Evolutionary conservation across 192 early-diverging fungal genomes (phyloP).

Genomic region (Geranomyces variabilis): DNA sequence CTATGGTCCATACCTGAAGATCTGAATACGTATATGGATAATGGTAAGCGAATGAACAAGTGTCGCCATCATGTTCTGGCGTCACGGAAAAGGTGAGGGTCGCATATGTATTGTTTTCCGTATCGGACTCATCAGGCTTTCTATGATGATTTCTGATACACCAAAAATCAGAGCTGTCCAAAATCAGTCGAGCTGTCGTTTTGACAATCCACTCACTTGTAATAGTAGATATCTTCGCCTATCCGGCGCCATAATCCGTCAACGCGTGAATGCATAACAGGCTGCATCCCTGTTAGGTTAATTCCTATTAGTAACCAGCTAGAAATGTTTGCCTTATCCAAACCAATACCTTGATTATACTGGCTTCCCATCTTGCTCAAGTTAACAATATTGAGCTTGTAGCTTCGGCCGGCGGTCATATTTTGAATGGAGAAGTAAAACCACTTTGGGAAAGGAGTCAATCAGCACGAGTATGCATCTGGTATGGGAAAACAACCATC

Average conservation of each 20-base stretch:
- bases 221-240: slow-evolving; percentile 53
- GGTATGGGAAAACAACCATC: too few relatives aligned
- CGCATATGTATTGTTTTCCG: slow-evolving; percentile 40
- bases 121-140: slow-evolving; percentile 33
- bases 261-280: slow-evolving; percentile 50
- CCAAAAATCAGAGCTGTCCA: not conserved
- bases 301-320: not conserved
- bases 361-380: slow-evolving; percentile 57
- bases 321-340: not conserved
- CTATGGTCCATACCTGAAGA: slow-evolving; percentile 29
- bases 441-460: slow-evolving; percentile 41
- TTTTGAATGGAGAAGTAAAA: slow-evolving; percentile 55
- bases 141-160: slow-evolving; percentile 46
- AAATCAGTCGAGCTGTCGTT: not conserved
- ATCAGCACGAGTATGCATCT: not conserved
- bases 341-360: slow-evolving; percentile 50
- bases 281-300: slow-evolving; percentile 53
- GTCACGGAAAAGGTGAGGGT: slow-evolving; percentile 48
- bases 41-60: slow-evolving; percentile 54
- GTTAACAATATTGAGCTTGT: slow-evolving; percentile 61
- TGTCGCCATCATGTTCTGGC: slow-evolving; percentile 37
- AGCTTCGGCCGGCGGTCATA: slow-evolving; percentile 36
- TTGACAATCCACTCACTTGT: slow-evolving; percentile 38
- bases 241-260: slow-evolving; percentile 48
- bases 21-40: slow-evolving; percentile 61